Base-by-base conservation (phyloP, 352 stramenopile species). In the Albugo candida region DNA sequence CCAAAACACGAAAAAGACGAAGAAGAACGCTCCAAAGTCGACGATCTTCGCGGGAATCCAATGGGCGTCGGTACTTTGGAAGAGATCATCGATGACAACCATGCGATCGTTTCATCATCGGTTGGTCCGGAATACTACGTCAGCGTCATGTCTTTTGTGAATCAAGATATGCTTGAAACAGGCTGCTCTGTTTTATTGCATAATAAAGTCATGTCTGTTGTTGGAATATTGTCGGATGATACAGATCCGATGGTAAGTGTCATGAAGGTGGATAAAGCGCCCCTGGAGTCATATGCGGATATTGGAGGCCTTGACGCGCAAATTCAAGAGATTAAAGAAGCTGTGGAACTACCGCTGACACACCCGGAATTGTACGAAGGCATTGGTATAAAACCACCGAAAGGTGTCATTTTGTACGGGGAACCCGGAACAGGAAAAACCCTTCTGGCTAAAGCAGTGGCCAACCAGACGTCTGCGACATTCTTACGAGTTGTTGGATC, bases 11-110 rank as follows among this genome's bases (percentile, higher is more conserved):
- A 98, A 59, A 96, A 97, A 49, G 95, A 99, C 70, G 87, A 99
- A 63, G 95, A 98, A 60, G 93, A 99, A 59, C 80, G 94, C 40
- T 94, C 95, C 45, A 99, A 99, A 67, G 84, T 99, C 45, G 96
- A 99, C 54, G 95, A 99, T 52, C 74, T 99, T 40, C 87, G 96
- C 21, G 96, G 96, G 46, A 96, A 83, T 34, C 96, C 96, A 40
- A 93, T 99, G 67, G 85, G 82, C 38, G 94, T 99, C 24, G 95
- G 96, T 45, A 98, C 87, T 35, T 72, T 99, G 10, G 96, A 99
- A 63, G 96, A 99, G 70, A 96, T 99, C 67, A 99, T 99, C 59
- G 96, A 99, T 68, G 96, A 99, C 67, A 99, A 99, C 68, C 96
- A 99, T 68, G 95, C 95, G 20, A 99, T 99, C 62, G 95, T 99